These are phyloP conservation scores for Hymenoscyphus fructigenus DNA, from an alignment of 2,329 filamentous ascomycete genomes.

Conservation along the genomic window DNA sequence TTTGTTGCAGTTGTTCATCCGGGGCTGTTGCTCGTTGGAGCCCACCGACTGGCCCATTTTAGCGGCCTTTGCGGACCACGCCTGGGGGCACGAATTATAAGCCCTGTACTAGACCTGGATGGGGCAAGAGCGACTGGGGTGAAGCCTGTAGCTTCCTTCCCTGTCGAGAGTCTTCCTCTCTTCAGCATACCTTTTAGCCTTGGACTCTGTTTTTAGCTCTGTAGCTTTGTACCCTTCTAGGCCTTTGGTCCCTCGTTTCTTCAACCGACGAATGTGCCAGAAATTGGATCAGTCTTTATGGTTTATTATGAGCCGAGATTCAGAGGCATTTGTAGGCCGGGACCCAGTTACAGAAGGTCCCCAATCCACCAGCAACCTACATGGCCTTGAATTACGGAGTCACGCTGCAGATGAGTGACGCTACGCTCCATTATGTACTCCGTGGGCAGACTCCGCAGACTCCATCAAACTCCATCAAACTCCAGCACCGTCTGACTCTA, in stretches of 20 bases:
- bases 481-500: background rate
- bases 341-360: background rate
- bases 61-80: too few relatives aligned
- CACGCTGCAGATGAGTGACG: background rate
- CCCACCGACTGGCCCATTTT: conserved; percentile 4
- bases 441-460: too few relatives aligned
- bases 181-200: background rate
- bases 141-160: background rate
- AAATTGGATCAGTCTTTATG: background rate
- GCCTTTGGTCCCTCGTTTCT: too few relatives aligned
- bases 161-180: background rate
- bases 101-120: background rate
- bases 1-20: conserved; percentile 10
- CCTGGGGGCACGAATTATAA: background rate
- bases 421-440: background rate
- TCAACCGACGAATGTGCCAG: background rate
- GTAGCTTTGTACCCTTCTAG: too few relatives aligned
- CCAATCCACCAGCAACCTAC: background rate
- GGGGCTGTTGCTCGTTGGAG: conserved; percentile 2
- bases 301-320: background rate
- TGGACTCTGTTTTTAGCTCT: too few relatives aligned
- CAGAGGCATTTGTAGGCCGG: too few relatives aligned
- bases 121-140: background rate
- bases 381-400: too few relatives aligned
- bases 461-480: too few relatives aligned